Evolutionary conservation across 1,284 basidiomycete genomes (phyloP).

Genomic region (Xanthoconium separans): DNA sequence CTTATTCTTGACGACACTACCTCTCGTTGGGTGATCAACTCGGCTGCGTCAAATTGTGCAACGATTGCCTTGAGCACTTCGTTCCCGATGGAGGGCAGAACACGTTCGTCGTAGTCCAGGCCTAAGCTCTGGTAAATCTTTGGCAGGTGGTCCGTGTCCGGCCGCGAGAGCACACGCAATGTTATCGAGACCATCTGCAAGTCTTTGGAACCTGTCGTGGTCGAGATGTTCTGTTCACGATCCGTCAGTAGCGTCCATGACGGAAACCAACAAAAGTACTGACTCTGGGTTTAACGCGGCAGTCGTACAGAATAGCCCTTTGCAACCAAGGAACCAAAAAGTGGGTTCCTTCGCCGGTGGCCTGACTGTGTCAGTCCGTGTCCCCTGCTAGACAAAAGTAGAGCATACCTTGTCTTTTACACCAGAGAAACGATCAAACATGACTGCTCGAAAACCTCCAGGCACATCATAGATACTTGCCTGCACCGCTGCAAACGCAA

Average conservation of each 20-base stretch:
- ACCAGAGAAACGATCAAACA: slow-evolving; percentile 98
- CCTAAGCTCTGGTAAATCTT: slow-evolving; percentile 96
- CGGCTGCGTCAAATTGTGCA: slow-evolving; percentile 98
- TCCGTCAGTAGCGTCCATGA: slow-evolving; percentile 5
- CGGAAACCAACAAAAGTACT: slow-evolving; percentile 27
- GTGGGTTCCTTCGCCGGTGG: slow-evolving; percentile 94
- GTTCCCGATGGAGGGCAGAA: slow-evolving; percentile 92
- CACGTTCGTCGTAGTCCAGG: slow-evolving; percentile 96
- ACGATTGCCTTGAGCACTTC: slow-evolving; percentile 98
- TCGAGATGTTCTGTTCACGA: slow-evolving; percentile 82
- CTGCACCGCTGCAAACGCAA: slow-evolving; percentile 67
- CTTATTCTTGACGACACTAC: slow-evolving; percentile 93
- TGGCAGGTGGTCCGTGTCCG: slow-evolving; percentile 85
- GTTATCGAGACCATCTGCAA: slow-evolving; percentile 98
- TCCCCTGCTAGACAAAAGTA: neutral
- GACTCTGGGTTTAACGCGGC: slow-evolving; percentile 94
- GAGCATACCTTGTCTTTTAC: slow-evolving; percentile 71
- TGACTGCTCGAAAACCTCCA: slow-evolving; percentile 92
- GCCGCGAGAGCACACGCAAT: slow-evolving; percentile 92
- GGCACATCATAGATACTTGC: slow-evolving; percentile 91
- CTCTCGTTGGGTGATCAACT: slow-evolving; percentile 90
- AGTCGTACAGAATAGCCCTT: slow-evolving; percentile 95
- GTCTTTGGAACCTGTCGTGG: slow-evolving; percentile 94
- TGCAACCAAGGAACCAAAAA: slow-evolving; percentile 95
- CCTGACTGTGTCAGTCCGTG: slow-evolving; percentile 42